Evolutionary conservation across 2,329 filamentous ascomycete genomes (phyloP).

Genomic region (Ophiostoma ips): DNA sequence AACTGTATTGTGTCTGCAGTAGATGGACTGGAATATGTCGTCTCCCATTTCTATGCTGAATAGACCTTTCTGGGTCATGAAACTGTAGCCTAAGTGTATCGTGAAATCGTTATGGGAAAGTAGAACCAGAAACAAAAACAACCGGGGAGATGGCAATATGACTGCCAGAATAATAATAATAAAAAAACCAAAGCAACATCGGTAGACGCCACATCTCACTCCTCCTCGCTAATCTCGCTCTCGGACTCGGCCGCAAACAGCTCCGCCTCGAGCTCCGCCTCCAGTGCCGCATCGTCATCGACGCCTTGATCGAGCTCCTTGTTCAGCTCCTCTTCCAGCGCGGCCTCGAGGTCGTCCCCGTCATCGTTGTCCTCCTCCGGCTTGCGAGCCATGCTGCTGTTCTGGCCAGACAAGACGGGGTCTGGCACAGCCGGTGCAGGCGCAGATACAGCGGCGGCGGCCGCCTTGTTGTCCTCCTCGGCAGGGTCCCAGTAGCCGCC

Average conservation of each 20-base stretch:
- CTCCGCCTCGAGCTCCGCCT: slow-evolving; percentile 20
- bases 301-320: slow-evolving; percentile 11
- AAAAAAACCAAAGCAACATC: neutral
- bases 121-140: neutral
- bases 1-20: too few relatives aligned
- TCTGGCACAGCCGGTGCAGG: neutral
- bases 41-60: too few relatives aligned
- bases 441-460: too few relatives aligned
- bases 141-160: too few relatives aligned
- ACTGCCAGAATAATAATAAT: neutral
- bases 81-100: too few relatives aligned
- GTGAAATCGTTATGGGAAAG: neutral
- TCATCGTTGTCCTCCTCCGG: slow-evolving; percentile 17
- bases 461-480: slow-evolving; percentile 5
- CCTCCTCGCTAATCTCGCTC: slow-evolving; percentile 54
- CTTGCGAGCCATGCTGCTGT: too few relatives aligned
- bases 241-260: slow-evolving; percentile 44
- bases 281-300: slow-evolving; percentile 9
- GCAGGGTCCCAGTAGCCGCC: slow-evolving; percentile 11
- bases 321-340: slow-evolving; percentile 10
- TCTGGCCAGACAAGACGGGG: neutral
- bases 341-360: slow-evolving; percentile 11
- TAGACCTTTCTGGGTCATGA: too few relatives aligned
- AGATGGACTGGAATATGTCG: too few relatives aligned
- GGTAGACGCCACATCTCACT: slow-evolving; percentile 24